Evolutionary conservation across 164 flowering plant species (phyloP), one percentile per base, ranked within the genome.

Genomic region (Liriodendron chinense): DNA sequence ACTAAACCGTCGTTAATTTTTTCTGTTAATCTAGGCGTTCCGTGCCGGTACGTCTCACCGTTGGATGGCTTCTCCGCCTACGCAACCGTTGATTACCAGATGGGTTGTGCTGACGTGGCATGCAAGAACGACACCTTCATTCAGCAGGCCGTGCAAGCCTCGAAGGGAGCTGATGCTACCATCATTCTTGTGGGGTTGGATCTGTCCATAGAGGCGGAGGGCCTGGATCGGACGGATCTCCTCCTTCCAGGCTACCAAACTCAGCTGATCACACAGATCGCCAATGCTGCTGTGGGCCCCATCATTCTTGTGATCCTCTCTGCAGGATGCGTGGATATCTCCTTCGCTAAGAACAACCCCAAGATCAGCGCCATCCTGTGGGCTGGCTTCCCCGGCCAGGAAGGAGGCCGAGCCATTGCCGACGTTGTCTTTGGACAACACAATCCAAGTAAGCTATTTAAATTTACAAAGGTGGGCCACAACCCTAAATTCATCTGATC

Each of bases 331-430:
- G 50, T 92, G n/a, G 98, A 93, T 77, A 85, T 93, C 28, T 68
- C 91, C 0, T 91, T 90, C 68, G 96, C 94, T 0, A 89, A 86
- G 77, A 75, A 89, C 43, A 86, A 93, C 72, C 96, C 93, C 3
- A 82, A 79, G 0, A 82, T 93, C 34, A 18, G 79, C 0, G 92
- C 90, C 25, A 91, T 93, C 22, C 1, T 93, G 2, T 93, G 94
- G 96, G 98, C 78, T 28, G 96, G 98, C 0, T 93, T 89, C 76
- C 96, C 98, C 6, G 98, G 96, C 20, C 91, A 87, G 69, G 92
- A 90, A 22, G 96, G 98, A 1, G 98, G 96, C 6, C 71, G 86
- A 1, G 93, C 94, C 65, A 84, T 93, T 49, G 93, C 96, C 13
- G 89, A 92, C 74, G 82, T 91, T 23, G 56, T 86, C 3, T 83